These are phyloP conservation scores for Globisporangium viniferum DNA, from an alignment of 352 stramenopile species.

Conservation along the genomic window DNA sequence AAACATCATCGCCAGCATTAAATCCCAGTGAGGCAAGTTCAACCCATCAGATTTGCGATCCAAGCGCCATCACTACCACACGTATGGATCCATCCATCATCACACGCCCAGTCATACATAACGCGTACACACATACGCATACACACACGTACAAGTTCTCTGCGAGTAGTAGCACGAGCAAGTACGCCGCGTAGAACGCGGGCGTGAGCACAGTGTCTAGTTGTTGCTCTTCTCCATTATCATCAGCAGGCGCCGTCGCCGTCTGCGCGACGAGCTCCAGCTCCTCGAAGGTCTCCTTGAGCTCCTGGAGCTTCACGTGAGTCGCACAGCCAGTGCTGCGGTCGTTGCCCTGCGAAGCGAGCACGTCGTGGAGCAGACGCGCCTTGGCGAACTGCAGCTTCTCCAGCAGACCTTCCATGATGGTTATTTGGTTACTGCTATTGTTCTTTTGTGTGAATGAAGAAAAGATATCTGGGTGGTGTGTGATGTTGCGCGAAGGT, in stretches of 20 bases:
- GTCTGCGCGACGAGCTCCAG: slow-evolving; percentile 54
- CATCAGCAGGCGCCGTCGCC: slow-evolving; percentile 6
- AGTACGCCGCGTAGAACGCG: slow-evolving; percentile 56
- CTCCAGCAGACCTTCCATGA: slow-evolving; percentile 50
- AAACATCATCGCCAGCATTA: background rate
- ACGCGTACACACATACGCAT: slow-evolving; percentile 1
- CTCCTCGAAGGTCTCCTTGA: slow-evolving; percentile 48
- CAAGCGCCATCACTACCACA: background rate
- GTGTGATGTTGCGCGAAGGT: background rate
- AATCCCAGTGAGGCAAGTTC: background rate
- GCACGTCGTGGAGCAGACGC: slow-evolving; percentile 34
- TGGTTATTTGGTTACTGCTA: background rate
- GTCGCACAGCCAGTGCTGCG: slow-evolving; percentile 14
- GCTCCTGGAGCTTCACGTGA: slow-evolving; percentile 21
- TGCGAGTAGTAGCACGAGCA: slow-evolving; percentile 52
- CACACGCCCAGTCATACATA: background rate
- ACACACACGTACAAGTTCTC: slow-evolving; percentile 35
- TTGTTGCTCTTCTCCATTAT: background rate
- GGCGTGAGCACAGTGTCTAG: slow-evolving; percentile 32
- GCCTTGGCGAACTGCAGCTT: slow-evolving; percentile 39
- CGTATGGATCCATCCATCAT: background rate
- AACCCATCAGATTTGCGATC: background rate
- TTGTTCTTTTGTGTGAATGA: background rate
- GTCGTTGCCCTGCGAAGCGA: slow-evolving; percentile 16
- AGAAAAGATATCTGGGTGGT: background rate